Conservation (phyloP, 2,329 filamentous ascomycete species). For the Ustulina deusta region DNA sequence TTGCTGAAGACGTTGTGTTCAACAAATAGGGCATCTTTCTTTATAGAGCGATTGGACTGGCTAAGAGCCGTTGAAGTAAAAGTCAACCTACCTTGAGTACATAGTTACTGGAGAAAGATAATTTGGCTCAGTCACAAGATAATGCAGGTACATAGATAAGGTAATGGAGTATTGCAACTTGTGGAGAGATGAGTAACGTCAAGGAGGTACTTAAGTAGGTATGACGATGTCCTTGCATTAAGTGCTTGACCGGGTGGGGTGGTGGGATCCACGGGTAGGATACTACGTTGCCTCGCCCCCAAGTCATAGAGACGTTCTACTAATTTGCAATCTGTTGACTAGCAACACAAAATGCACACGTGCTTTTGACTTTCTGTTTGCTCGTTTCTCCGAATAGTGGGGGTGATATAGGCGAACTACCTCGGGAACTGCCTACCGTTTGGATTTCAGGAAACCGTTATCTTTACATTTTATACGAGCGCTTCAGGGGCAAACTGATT, state of each 20-base stretch:
- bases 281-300: constrained; percentile 24
- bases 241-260: constrained; percentile 3
- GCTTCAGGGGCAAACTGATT: background rate
- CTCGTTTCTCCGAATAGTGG: background rate
- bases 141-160: too few relatives aligned
- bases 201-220: too few relatives aligned
- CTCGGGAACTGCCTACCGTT: background rate
- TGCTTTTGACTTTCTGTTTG: constrained; percentile 1
- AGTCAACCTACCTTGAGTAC: background rate
- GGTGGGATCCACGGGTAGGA: background rate
- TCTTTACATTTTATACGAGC: background rate
- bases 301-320: background rate
- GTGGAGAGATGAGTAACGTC: too few relatives aligned
- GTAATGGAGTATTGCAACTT: too few relatives aligned
- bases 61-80: background rate
- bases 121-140: background rate
- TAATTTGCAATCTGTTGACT: background rate
- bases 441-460: background rate
- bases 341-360: background rate
- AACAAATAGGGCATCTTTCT: background rate
- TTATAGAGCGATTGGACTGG: background rate
- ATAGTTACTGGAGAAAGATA: background rate
- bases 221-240: background rate
- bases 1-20: background rate
- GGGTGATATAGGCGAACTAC: background rate